phyloP scores from a whole-genome alignment of 371 early-diverging fungal species.

The Lichtheimia ramosa region DNA sequence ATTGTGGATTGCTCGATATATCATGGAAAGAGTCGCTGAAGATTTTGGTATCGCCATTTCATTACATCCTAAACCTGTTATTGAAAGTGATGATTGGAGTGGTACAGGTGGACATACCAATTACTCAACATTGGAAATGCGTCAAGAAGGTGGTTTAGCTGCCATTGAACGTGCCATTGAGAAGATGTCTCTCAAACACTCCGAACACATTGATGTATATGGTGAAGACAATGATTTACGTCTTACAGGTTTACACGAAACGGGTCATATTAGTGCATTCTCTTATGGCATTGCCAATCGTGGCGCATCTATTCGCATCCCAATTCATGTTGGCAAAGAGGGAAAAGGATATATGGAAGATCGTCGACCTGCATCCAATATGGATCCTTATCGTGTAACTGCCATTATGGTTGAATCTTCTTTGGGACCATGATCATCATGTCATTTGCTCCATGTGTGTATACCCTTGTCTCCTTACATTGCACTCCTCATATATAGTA shows the following conservation, averaged over 20 bases:
- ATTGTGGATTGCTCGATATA: constrained; percentile 58
- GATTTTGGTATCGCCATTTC: constrained; percentile 59
- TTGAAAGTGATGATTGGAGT: constrained; percentile 53
- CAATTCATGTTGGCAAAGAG: constrained; percentile 57
- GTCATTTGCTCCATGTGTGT: background rate
- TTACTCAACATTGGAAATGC: constrained; percentile 63
- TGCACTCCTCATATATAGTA: background rate
- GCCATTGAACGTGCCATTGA: constrained; percentile 60
- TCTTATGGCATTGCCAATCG: constrained; percentile 63
- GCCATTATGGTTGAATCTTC: constrained; percentile 57
- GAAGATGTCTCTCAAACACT: constrained; percentile 50
- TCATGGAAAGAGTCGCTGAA: constrained; percentile 59
- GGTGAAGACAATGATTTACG: constrained; percentile 65
- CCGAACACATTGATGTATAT: constrained; percentile 64
- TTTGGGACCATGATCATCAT: constrained; percentile 15
- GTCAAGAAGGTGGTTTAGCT: constrained; percentile 53
- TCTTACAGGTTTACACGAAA: constrained; percentile 61
- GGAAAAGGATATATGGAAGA: constrained; percentile 67
- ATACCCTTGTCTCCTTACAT: background rate
- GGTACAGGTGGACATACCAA: constrained; percentile 55
- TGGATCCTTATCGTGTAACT: constrained; percentile 66
- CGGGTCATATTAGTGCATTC: constrained; percentile 59
- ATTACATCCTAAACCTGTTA: constrained; percentile 55
- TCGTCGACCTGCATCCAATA: constrained; percentile 66
- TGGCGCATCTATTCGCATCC: constrained; percentile 67